Base-by-base conservation (phyloP, 2,329 filamentous ascomycete genomes). In the Sphaceloma murrayae region DNA sequence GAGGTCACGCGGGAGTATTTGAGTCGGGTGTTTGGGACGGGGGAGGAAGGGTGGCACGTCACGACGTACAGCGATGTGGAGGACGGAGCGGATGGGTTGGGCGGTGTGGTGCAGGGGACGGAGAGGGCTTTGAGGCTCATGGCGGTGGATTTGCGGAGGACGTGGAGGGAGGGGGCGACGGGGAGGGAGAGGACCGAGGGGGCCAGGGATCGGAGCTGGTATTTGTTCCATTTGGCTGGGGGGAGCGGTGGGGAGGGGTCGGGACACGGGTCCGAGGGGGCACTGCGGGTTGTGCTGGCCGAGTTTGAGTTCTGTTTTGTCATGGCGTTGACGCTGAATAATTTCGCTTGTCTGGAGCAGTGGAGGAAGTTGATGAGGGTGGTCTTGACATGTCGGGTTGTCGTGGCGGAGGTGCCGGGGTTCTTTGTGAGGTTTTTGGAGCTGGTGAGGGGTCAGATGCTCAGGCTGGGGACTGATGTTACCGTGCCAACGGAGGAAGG, bases 341-440 rank as follows among this genome's bases (percentile, higher is more conserved):
- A 80, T 55, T 78, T 74, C 55, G 79, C 75, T 2, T 80, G 77
- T 53, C 60, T 80, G 3, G 75, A 80, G 56, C 77, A 80, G 55
- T 81, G 77, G 77, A 78, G 76, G 54, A 62, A 77, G 27, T 51
- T 80, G 8, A 58, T 80, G 7, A 61, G 62, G 1, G 58, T 81
- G 18, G 60, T 78, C 5, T 62, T 80, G 38, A 80, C 75, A 0
- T 78, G 73, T 52, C 66, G 63, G 14, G 56, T 55, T 29, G 75
- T 75, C 2, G 65, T 78, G 11, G 59, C 68, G 11, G 62, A 68
- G 9, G 61, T 72, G 4, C 52, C 80, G 16, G 61, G 59, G 18
- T 58, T 70, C 1, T 53, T 81, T 29, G 61, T 65, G 18, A 52
- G 70, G 36, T 77, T 80, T 52, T 52, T 80, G 16, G 61, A 59